A percentile compares a stretch with the other conserved stretches of the same genome.
phyloP scores from a whole-genome alignment of 2,329 filamentous ascomycete species.

The Colletotrichum shisoi region DNA sequence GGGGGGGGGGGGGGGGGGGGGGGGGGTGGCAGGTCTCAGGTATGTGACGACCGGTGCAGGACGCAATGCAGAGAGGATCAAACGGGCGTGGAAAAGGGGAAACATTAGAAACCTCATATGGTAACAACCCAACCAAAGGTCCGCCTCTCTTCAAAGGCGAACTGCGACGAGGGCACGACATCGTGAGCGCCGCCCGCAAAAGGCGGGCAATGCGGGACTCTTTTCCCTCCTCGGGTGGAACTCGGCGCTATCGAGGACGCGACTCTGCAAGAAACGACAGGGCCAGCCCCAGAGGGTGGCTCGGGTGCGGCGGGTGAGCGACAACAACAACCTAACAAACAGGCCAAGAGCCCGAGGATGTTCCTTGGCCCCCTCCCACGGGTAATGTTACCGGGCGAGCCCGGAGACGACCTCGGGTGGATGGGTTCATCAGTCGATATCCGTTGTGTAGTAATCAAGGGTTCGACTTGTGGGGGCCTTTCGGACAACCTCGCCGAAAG shows the following conservation, averaged over 20 bases:
- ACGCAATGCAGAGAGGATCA: background rate
- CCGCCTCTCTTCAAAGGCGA: slow-evolving; percentile 7
- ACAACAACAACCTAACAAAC: background rate
- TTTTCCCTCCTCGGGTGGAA: background rate
- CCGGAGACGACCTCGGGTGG: background rate
- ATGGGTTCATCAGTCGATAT: slow-evolving; percentile 6
- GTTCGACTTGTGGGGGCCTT: background rate
- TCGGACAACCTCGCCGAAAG: slow-evolving; percentile 10
- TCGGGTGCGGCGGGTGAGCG: background rate
- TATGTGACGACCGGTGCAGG: slow-evolving; percentile 2
- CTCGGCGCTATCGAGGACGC: background rate
- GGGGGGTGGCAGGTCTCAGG: background rate
- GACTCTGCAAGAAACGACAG: background rate
- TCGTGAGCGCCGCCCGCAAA: background rate
- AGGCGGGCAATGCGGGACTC: background rate
- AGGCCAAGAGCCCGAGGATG: background rate
- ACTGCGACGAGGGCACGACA: background rate
- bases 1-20: too few species aligned
- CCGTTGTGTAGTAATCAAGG: background rate
- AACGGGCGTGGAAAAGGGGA: background rate
- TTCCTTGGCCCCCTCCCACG: background rate
- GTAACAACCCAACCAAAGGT: background rate
- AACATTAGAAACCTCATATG: background rate
- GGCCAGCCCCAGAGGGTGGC: background rate
- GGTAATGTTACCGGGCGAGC: slow-evolving; percentile 3